Percentiles rank a stretch among this genome's conserved stretches.
Conservation (phyloP, 1,284 basidiomycete species). For the Mycena citricolor region DNA sequence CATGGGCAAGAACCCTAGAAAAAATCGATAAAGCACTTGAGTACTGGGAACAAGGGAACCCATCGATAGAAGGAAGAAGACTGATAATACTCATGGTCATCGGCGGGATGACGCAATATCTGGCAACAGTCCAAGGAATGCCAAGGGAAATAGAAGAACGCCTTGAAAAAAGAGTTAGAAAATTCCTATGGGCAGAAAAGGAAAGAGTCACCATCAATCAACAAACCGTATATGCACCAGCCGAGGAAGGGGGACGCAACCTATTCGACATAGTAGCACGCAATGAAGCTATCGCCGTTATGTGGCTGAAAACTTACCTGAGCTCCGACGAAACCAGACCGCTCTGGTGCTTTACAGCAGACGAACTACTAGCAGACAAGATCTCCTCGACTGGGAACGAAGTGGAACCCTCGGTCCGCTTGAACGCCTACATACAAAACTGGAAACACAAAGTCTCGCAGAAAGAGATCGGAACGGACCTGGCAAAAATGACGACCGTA, state of each 20-base stretch:
- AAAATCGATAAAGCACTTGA: conserved; percentile 18
- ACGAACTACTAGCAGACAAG: conserved; percentile 12
- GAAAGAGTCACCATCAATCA: background rate
- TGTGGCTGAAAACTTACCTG: conserved; percentile 8
- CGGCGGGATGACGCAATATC: conserved; percentile 22
- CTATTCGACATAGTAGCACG: conserved; percentile 16
- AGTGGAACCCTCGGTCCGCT: conserved; percentile 14
- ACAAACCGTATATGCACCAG: conserved; percentile 4
- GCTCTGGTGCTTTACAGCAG: conserved; percentile 26
- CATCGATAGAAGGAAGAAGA: conserved; percentile 21
- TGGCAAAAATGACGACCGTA: conserved; percentile 12
- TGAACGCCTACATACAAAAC: background rate
- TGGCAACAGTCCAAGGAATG: conserved; percentile 27
- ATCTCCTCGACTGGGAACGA: too few relatives aligned
- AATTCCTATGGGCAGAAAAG: conserved; percentile 4
- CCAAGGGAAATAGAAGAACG: conserved; percentile 12
- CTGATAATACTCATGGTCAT: conserved; percentile 21
- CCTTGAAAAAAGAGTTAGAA: conserved; percentile 5
- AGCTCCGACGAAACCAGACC: background rate
- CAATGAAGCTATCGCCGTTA: conserved; percentile 21
- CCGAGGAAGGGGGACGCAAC: conserved; percentile 1
- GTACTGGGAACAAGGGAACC: conserved; percentile 17
- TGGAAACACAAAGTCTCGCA: background rate
- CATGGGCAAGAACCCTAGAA: conserved; percentile 20
- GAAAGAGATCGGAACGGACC: background rate